Evolutionary conservation across 768 basidiomycete genomes (phyloP), one percentile per base, ranked within the genome.

Genomic region (Lyophyllum decastes): DNA sequence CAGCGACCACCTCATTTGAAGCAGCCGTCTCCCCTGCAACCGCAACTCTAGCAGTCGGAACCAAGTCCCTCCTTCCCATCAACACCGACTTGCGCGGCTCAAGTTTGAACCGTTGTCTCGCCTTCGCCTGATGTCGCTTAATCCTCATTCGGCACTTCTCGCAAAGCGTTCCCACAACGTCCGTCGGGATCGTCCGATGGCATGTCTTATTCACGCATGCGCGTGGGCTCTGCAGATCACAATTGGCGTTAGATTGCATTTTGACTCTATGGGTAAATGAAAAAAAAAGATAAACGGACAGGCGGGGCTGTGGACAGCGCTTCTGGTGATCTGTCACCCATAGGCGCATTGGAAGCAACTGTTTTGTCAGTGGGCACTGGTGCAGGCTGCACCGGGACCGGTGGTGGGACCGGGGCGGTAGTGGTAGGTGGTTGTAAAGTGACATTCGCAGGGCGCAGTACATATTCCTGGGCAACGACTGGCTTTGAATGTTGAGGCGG

Each of bases 71-170:
- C n/a, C 22, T 26, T 7, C n/a, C 47, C 26, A 48, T 43, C 41
- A 63, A 22, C 21, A 69, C 27, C 11, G 61, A 64, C 51, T 72
- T 74, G 50, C 64, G 64, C 35, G 79, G 78, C 59, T 78, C 78
- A 2, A 84, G 73, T 60, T 73, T 79, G 56, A 75, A 77, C 34
- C 76, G 71, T 49, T 76, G 71, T 66, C 78, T 82, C 49, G 74
- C 71, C 68, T 73, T 75, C 35, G 68, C 74, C 61, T 77, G 75
- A 19, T 72, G 75, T 61, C 74, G 80, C 74, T 78, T 83, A 54
- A 83, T 68, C 38, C 74, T 72, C 26, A 66, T 43, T 58, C 72
- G 74, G 61, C 82, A 83, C 44, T 73, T 76, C 14, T 75, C 75
- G 58, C 82, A 84, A 34, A 82, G 57, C 6, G 69, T 66, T 21